Base-by-base conservation (phyloP, 176 grass and related monocot species). In the Carex littledalei region DNA sequence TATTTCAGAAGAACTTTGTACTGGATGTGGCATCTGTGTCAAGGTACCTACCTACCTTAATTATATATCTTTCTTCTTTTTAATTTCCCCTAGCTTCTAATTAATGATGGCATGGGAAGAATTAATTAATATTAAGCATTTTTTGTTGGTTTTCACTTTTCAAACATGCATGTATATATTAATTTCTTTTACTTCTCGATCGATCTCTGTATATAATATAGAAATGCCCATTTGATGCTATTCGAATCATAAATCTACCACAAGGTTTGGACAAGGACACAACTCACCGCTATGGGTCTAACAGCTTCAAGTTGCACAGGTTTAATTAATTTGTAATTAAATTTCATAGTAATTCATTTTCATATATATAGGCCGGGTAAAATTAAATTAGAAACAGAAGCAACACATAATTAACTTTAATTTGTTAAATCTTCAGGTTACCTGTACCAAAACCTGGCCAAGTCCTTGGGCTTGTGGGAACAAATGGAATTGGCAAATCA, bases 141-240 rank as follows among this genome's bases (percentile, higher is more conserved):
- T 37, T 8, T 69, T 39, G 3, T 4, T 37, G 1, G 5, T 17
- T 39, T 8, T 69, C 1, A 41, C 1, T 17, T 39, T 8, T 69
- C 1, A 41, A 41, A 2, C n/a, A 74, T 74, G 70, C 26, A 26
- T 26, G 26, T 26, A 26, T 26, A 26, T 26, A 59, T 59, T 53
- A 74, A 61, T 70, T 31, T 67, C 11, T 79, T 78, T 58, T 20
- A 80, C 24, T 67, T 89, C 4, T 26, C 26, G 26, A 26, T 26
- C 26, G 26, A 26, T 84, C 24, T 53, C 39, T 83, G 45, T 53
- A 53, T 16, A 47, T 81, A 26, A 26, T 26, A 53, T 87, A 98
- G 93, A 98, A 98, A 98, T 98, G 96, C 29, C 96, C 96, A 12
- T 98, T 98, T 84, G 91, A 94, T 55, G 91, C 96, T 18, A 98